Evolutionary conservation across 305 asterid genomes (phyloP).

Genomic region (Petunia hybrid): DNA sequence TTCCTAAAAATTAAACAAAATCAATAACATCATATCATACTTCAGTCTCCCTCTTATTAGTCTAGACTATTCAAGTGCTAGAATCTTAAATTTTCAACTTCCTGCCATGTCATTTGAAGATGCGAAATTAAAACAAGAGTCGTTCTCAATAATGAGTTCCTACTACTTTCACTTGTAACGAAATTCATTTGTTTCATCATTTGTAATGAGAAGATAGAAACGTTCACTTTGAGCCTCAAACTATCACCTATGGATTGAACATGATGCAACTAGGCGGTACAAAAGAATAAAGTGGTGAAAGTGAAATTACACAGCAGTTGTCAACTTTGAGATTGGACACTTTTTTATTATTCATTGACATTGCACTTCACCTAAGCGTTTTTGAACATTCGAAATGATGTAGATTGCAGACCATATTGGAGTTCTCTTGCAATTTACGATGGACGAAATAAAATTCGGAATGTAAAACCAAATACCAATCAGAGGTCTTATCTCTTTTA

Average conservation of each 20-base stretch:
- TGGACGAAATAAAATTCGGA: no score
- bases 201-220: background rate
- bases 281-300: constrained; percentile 3
- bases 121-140: background rate
- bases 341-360: no score
- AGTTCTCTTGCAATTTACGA: background rate
- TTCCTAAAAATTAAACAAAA: background rate
- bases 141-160: constrained; percentile 1
- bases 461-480: no score
- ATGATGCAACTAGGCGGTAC: constrained; percentile 16
- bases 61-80: background rate
- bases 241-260: constrained; percentile 15
- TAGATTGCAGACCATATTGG: background rate
- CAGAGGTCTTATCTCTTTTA: no score
- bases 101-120: background rate
- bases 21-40: background rate
- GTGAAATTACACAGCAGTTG: background rate
- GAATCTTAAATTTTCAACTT: no score
- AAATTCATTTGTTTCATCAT: background rate
- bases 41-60: background rate
- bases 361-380: background rate
- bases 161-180: background rate
- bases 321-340: background rate
- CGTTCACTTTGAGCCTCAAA: constrained; percentile 15
- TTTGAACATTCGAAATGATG: background rate